Base-by-base conservation (phyloP, 352 stramenopile species). In the Pythium sukuiense region DNA sequence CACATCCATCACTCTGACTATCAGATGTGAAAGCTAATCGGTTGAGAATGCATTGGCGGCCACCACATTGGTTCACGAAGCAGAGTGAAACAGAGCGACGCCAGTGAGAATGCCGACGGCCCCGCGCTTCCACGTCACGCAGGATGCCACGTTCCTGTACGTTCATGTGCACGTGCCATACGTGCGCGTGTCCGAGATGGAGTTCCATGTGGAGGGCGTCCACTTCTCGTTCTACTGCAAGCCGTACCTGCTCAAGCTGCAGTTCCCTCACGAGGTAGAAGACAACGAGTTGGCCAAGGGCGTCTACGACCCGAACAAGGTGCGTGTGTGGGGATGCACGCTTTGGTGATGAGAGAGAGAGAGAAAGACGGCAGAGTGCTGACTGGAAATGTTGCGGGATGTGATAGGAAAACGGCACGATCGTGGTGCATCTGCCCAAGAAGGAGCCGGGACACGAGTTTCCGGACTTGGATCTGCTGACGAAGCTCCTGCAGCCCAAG, bases 181-280 rank as follows among this genome's bases (percentile, higher is more conserved):
- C 67, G 90, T 98, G 46, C 89, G 90, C 58, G 89, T 98, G 37
- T 92, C 83, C 14, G 89, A 97, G 58, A 95, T 97, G 85, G 92
- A 98, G 76, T 98, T 96, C 73, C 76, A 94, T 49, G 87, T 97
- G 24, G 89, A 98, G 67, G 84, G 87, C 63, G 67, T 66, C 70
- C 84, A 93, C 53, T 99, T 98, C 74, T 89, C 87, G 33, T 98
- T 98, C 75, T 98, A 92, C 75, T 98, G 96, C 75, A 98, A 98
- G 64, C 97, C 97, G 14, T 99, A 99, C 73, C 72, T 99, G 59
- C 87, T 99, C 55, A 98, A 98, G 66, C 77, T 99, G 45, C 85
- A 92, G 60, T 97, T 99, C 76, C 89, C 95, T 20, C 73, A 92
- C 62, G 77, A 83, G 64, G 81, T 97, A 11, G 77, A 94, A 37